Conservation (phyloP, 129 eudicot species). For the Silybum marianum region DNA sequence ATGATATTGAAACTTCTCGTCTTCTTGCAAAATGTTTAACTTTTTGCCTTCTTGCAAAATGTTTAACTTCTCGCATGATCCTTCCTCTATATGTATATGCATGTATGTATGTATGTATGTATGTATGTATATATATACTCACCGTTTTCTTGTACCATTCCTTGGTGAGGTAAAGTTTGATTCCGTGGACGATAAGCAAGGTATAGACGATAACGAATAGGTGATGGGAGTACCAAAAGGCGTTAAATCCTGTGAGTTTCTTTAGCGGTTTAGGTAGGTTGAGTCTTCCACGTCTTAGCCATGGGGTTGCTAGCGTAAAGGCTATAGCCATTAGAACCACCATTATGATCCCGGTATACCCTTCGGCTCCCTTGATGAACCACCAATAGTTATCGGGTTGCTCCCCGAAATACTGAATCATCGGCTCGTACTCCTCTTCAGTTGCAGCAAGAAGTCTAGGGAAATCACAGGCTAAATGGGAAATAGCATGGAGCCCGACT, state of each 20-base stretch:
- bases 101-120: too few relatives aligned
- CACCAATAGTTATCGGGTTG: conserved; percentile 52
- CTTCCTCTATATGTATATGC: too few relatives aligned
- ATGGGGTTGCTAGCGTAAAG: conserved; percentile 56
- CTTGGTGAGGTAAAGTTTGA: conserved; percentile 49
- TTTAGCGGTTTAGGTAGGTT: conserved; percentile 43
- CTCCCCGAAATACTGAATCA: conserved; percentile 47
- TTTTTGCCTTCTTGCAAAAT: too few relatives aligned
- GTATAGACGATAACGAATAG: conserved; percentile 53
- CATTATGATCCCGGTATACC: conserved; percentile 56
- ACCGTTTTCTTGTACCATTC: conserved; percentile 71
- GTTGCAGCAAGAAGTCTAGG: conserved; percentile 55
- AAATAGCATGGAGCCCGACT: conserved; percentile 48
- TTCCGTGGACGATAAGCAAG: conserved; percentile 52
- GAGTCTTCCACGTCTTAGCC: conserved; percentile 53
- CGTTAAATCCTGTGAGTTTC: conserved; percentile 61
- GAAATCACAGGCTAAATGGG: conserved; percentile 66
- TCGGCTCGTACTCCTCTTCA: conserved; percentile 45
- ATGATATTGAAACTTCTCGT: too few relatives aligned
- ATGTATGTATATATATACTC: conserved; percentile 10
- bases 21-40: too few relatives aligned
- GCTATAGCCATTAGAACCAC: conserved; percentile 64
- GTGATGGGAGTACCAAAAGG: conserved; percentile 81
- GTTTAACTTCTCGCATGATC: too few relatives aligned
- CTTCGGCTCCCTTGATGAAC: conserved; percentile 51